Percentiles rank a stretch among this genome's conserved stretches.
phyloP scores from a whole-genome alignment of 495 filamentous ascomycete genomes.

The Aspergillus steynii region DNA sequence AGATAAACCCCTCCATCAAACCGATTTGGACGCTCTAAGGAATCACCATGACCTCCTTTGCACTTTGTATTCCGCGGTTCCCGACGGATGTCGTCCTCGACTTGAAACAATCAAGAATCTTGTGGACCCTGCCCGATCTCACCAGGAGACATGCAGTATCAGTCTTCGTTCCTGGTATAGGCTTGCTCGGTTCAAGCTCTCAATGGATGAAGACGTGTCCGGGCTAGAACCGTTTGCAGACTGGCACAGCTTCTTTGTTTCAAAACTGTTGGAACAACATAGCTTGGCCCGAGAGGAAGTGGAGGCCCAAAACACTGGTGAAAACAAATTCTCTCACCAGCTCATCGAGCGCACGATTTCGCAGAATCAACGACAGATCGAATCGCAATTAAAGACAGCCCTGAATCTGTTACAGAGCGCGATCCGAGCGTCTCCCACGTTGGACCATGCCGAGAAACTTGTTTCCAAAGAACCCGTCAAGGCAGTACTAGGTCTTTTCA shows the following conservation, averaged over 20 bases:
- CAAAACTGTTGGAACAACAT: conserved; percentile 59
- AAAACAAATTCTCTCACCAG: conserved; percentile 45
- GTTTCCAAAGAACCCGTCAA: conserved; percentile 38
- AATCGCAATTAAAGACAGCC: conserved; percentile 55
- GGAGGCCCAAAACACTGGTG: conserved; percentile 53
- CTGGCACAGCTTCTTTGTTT: conserved; percentile 68
- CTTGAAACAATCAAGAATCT: conserved; percentile 72
- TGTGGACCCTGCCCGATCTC: conserved; percentile 75
- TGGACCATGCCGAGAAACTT: conserved; percentile 38
- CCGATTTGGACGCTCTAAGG: conserved; percentile 79
- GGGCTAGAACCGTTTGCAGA: conserved; percentile 59
- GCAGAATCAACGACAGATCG: conserved; percentile 63
- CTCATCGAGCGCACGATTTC: conserved; percentile 56
- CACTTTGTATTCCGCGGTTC: conserved; percentile 84
- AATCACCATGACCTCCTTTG: conserved; percentile 95
- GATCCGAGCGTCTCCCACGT: conserved; percentile 38
- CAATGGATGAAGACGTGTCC: conserved; percentile 51
- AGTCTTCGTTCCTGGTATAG: conserved; percentile 80
- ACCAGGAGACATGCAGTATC: conserved; percentile 82
- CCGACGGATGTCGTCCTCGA: conserved; percentile 66
- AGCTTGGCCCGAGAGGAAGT: conserved; percentile 58
- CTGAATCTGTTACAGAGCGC: conserved; percentile 52
- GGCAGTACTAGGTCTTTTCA: conserved; percentile 40
- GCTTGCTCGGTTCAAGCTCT: conserved; percentile 73
- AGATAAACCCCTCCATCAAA: conserved; percentile 69